Base-by-base conservation (phyloP, 768 basidiomycete species). In the Mycena sanguinolenta region DNA sequence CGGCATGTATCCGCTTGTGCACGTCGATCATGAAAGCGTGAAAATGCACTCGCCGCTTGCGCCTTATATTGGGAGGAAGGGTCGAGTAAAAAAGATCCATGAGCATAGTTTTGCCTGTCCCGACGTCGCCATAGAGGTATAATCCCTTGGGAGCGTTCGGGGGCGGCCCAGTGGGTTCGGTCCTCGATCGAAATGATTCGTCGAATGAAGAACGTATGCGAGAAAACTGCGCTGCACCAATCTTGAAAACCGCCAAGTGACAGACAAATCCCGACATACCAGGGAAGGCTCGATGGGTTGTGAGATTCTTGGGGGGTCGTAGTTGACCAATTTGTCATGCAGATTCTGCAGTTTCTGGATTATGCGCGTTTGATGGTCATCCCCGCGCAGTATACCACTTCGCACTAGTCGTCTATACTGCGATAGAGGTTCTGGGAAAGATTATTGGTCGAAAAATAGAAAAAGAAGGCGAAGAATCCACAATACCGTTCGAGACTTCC, bases 11-110 rank as follows among this genome's bases (percentile, higher is more conserved):
- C 21, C 96, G 91, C 77, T 97, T 98, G 79, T 98, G 95, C 25
- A 98, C 96, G 77, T 99, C 98, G 71, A 98, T 91, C 98, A 99
- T 99, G 85, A 99, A 99, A 1, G 96, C 95, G 77, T 99, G 97
- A 79, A 99, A 99, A 80, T 99, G 98, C 19, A 98, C 95, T 34
- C 98, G 88, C 63, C 94, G 91, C 81, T 95, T 95, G 68, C 89
- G 88, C 53, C 81, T 88, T 63, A 94, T 82, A 52, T 86, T 82
- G 0, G 86, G 75, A 1, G 94, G 92, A 2, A 98, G 89, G 2
- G 96, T 90, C 72, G 91, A 88, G 83, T 93, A 96, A 81, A 98
- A 98, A 27, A 99, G 86, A 80, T 99, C 98, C 98, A 99, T 99
- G 71, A 99, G 91, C 97, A 99, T 98, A 0, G 93, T 94, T 85